Evolutionary conservation across 2,329 filamentous ascomycete species (phyloP).

Genomic region (Aureobasidium sp.): DNA sequence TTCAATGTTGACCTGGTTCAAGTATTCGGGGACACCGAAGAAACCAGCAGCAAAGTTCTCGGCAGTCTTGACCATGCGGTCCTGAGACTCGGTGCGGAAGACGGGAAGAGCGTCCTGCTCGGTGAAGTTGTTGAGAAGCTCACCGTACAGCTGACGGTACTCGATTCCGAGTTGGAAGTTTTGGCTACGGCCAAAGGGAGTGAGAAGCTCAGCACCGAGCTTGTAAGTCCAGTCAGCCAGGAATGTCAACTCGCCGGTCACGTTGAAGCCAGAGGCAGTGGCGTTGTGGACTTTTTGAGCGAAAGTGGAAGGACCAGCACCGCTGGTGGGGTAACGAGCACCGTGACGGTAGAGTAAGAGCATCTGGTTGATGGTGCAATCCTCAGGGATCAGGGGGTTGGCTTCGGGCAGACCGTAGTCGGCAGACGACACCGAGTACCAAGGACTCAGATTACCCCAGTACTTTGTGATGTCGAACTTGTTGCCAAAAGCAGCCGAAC

Average conservation of each 20-base stretch:
- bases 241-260: not conserved
- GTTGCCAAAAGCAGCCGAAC: not conserved
- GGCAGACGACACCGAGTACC: constrained; percentile 9
- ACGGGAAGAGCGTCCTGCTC: constrained; percentile 1
- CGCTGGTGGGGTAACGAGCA: constrained; percentile 12
- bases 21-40: constrained; percentile 6
- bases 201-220: constrained; percentile 10
- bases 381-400: not conserved
- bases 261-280: constrained; percentile 1
- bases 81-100: constrained; percentile 9
- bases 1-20: constrained; percentile 10
- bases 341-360: constrained; percentile 10
- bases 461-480: constrained; percentile 8
- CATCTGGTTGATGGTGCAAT: constrained; percentile 11
- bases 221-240: constrained; percentile 11
- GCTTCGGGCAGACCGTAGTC: constrained; percentile 1
- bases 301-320: constrained; percentile 5
- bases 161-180: constrained; percentile 10
- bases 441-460: constrained; percentile 9
- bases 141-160: constrained; percentile 11
- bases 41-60: constrained; percentile 11
- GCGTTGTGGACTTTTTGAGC: constrained; percentile 1
- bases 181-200: constrained; percentile 8
- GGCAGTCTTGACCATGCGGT: constrained; percentile 11
- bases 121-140: constrained; percentile 12